Evolutionary conservation across 257 asterid species (phyloP), one percentile per base, ranked within the genome.

Genomic region (Gentiana dahurica): DNA sequence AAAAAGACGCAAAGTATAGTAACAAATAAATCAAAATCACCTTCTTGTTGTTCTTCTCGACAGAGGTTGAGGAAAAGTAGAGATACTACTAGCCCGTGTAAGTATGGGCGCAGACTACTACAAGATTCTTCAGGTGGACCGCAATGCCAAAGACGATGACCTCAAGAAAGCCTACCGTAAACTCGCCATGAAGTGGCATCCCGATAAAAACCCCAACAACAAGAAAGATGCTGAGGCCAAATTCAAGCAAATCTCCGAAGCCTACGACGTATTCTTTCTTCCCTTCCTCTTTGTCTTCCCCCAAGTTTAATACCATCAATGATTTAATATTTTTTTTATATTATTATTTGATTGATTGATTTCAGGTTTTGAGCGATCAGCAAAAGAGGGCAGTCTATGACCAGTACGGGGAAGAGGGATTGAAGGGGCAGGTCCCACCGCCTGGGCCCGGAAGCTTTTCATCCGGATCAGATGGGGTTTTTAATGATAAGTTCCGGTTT

Each of bases 121-220:
- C 61, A 83, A 71, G 71, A 46, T 83, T 61, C 86, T 83, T 32
- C 81, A 78, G 73, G 88, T 83, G 37, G 81, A 80, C 51, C 65
- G 76, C 45, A 71, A 61, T 55, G 85, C 83, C 34, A 80, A 64
- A 48, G 93, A 83, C 9, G 88, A 83, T 12, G 88, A 80, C 71
- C 77, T 83, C 63, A 83, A 83, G 66, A 83, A 78, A 71, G 83
- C 93, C 36, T 80, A 82, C 53, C 77, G 91, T 4, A 82, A 77
- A 54, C 77, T 82, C 48, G 87, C 87, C 53, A 82, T 82, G 87
- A 82, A 82, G 61, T 82, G 91, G 91, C 87, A 82, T 6, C 91
- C 91, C 24, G 91, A 79, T 60, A 82, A 82, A 55, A 82, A 82
- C 77, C 87, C 92, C 65, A 77, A 66, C 68, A 83, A 67, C 68